These are phyloP conservation scores for Fusarium vanettenii DNA, from an alignment of 2,329 filamentous ascomycete species.

Conservation along the genomic window DNA sequence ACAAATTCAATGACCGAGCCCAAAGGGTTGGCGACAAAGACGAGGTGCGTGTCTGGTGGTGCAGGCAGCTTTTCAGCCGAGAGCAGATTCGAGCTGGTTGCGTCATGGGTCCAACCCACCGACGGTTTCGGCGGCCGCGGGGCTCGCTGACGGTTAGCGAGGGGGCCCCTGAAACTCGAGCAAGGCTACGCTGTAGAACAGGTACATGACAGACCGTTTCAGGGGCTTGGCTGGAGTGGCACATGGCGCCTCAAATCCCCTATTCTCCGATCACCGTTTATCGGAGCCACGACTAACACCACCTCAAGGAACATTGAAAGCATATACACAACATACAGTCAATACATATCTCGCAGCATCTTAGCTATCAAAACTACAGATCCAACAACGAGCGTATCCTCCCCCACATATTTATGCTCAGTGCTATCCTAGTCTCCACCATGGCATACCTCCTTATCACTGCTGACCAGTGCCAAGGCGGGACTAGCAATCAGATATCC, in stretches of 20 bases:
- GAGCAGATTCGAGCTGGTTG: constrained; percentile 15
- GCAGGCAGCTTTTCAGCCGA: constrained; percentile 14
- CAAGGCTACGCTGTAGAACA: neutral
- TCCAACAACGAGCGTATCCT: neutral
- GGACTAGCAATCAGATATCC: neutral
- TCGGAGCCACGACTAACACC: neutral
- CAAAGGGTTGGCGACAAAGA: constrained; percentile 1
- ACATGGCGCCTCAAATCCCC: neutral
- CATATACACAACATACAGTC: neutral
- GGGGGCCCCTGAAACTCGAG: neutral
- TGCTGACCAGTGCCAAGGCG: neutral
- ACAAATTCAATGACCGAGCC: neutral
- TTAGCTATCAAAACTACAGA: neutral
- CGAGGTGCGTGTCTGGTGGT: constrained; percentile 22
- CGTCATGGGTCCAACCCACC: constrained; percentile 22
- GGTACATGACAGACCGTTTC: neutral
- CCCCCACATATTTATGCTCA: neutral
- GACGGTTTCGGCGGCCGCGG: neutral
- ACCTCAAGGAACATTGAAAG: neutral
- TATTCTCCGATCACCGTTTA: neutral
- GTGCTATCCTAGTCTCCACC: neutral
- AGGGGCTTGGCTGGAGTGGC: neutral
- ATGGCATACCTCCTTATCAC: neutral
- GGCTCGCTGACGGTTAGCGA: neutral
- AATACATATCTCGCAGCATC: neutral